Base-by-base conservation (phyloP, 2,329 filamentous ascomycete species). In the Neofusicoccum ribis region DNA sequence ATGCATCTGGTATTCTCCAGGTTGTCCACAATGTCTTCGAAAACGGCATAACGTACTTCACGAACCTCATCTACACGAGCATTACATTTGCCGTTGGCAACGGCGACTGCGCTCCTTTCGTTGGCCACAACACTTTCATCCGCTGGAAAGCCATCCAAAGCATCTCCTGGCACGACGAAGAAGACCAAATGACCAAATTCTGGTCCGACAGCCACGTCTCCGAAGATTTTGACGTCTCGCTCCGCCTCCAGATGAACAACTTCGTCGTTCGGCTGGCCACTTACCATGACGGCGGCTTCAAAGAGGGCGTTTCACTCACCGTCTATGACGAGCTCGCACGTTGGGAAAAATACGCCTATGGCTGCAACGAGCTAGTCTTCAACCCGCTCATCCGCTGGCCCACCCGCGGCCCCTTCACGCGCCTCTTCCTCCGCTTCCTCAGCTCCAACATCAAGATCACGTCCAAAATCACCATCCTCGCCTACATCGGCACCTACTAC, bases 81-180 rank as follows among this genome's bases (percentile, higher is more conserved):
- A 69, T 69, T 56, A 62, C 63, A n/a, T 69, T 68, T 46, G 52
- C 64, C 2, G 67, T 69, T 39, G 67, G 67, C 15, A 67, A 65
- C 56, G 68, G 68, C 31, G 68, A 69, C 20, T 62, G 63, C 39
- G 67, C 68, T n/a, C 68, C 68, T 11, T 69, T 69, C n/a, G 68
- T 69, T 15, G 68, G 68, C 2, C 67, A 68, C 39, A 68, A 68
- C 52, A 59, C 67, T 31, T 67, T 68, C 56, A 47, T 68, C 27
- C 56, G 67, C 12, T 68, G 67, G 67, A 56, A 67, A n/a, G 65
- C 65, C n/a, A 65, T 67, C 27, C 65, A 67, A 15, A 50, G 44
- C 49, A 61, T 67, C 44, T 59, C 51, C 3, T 65, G 37, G 49
- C 27, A 41, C n/a, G 51, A 68, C 5, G 54, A 62, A 27, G 66